phyloP scores from a whole-genome alignment of 306 rosid genomes.

The Rosa multiflora region DNA sequence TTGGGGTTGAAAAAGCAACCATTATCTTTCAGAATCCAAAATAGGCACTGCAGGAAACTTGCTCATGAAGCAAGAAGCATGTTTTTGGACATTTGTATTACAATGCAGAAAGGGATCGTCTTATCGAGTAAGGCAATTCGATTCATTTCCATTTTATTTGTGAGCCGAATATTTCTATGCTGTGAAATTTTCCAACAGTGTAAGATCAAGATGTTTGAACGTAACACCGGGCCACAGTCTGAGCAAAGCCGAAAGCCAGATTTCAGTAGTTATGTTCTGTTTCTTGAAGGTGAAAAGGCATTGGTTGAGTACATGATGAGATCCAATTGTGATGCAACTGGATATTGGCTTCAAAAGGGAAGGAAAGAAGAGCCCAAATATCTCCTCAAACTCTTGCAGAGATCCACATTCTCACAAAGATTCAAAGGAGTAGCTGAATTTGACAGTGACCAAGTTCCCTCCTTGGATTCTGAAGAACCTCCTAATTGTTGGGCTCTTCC shows the following conservation, averaged over 20 bases:
- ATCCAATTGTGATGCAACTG: slow-evolving; percentile 56
- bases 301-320: slow-evolving; percentile 62
- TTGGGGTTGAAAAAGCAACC: slow-evolving; percentile 51
- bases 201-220: slow-evolving; percentile 27
- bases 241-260: slow-evolving; percentile 30
- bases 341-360: slow-evolving; percentile 63
- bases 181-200: slow-evolving; percentile 24
- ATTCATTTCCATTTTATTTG: slow-evolving; percentile 44
- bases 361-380: slow-evolving; percentile 49
- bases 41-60: slow-evolving; percentile 44
- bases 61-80: slow-evolving; percentile 49
- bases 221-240: slow-evolving; percentile 29
- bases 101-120: slow-evolving; percentile 60
- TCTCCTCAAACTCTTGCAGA: slow-evolving; percentile 52
- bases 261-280: slow-evolving; percentile 60
- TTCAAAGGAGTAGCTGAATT: slow-evolving; percentile 58
- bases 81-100: slow-evolving; percentile 46
- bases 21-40: slow-evolving; percentile 36
- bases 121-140: slow-evolving; percentile 51
- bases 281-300: slow-evolving; percentile 84
- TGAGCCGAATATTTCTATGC: slow-evolving; percentile 27
- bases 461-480: slow-evolving; percentile 47
- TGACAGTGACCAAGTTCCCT: slow-evolving; percentile 52
- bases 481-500: slow-evolving; percentile 80
- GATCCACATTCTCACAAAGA: slow-evolving; percentile 38